These are phyloP conservation scores for Calonectria fujianensis DNA, from an alignment of 2,329 filamentous ascomycete genomes.

Conservation along the genomic window DNA sequence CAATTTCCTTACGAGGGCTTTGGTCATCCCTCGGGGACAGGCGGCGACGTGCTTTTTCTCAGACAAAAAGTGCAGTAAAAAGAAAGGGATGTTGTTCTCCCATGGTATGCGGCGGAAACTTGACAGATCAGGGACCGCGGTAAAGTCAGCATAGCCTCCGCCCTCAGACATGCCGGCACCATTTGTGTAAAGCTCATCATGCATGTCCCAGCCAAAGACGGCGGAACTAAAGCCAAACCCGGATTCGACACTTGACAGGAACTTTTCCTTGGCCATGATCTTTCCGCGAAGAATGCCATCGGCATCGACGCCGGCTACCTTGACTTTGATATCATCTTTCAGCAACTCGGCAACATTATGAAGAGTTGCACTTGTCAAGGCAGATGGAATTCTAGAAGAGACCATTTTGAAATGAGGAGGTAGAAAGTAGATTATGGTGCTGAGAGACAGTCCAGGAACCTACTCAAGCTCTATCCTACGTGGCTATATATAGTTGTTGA, in stretches of 20 bases:
- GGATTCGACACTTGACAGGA: conserved; percentile 76
- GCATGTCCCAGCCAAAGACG: conserved; percentile 92
- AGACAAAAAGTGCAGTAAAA: conserved; percentile 83
- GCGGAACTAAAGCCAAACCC: conserved; percentile 91
- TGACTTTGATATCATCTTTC: conserved; percentile 39
- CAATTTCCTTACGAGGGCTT: conserved; percentile 76
- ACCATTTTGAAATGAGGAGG: conserved; percentile 5
- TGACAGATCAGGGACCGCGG: conserved; percentile 82
- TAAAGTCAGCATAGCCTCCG: conserved; percentile 85
- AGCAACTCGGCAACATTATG: conserved; percentile 31
- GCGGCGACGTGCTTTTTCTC: conserved; percentile 81
- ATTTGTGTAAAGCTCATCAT: conserved; percentile 85
- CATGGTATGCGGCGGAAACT: conserved; percentile 86
- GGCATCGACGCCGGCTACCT: conserved; percentile 37
- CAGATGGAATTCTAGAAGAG: not conserved
- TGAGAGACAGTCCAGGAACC: too few species aligned
- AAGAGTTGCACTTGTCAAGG: conserved; percentile 12
- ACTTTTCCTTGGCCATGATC: conserved; percentile 40
- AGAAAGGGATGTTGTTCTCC: conserved; percentile 86
- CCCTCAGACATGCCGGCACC: conserved; percentile 86
- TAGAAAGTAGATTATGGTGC: not conserved
- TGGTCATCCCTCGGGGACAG: conserved; percentile 82
- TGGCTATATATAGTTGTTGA: conserved; percentile 12
- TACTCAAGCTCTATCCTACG: not conserved
- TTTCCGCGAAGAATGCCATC: conserved; percentile 39